These are phyloP conservation scores for Brasenia schreberi DNA, from an alignment of 164 flowering plant genomes.

Conservation along the genomic window DNA sequence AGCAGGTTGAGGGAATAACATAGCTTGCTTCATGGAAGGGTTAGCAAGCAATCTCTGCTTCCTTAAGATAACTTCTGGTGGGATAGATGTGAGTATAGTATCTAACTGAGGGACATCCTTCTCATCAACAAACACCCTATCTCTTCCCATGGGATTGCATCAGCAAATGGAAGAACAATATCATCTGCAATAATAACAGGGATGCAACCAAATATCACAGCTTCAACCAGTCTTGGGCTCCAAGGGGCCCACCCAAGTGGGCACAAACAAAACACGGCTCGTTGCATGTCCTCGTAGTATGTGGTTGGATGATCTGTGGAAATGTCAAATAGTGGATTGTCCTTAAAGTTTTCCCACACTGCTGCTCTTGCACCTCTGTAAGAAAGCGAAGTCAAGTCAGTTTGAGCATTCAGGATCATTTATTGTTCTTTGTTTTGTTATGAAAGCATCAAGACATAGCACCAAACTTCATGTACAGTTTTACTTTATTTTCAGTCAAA, in stretches of 20 bases:
- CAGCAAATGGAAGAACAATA: constrained; percentile 89
- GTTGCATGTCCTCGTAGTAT: constrained; percentile 95
- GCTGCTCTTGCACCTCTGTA: constrained; percentile 96
- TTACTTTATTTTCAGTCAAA: too few relatives aligned
- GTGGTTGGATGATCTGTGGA: constrained; percentile 96
- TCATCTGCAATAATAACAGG: constrained; percentile 97
- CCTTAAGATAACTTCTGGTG: constrained; percentile 68
- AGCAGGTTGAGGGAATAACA: constrained; percentile 85
- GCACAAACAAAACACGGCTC: constrained; percentile 88
- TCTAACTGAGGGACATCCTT: constrained; percentile 83
- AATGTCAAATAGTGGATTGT: constrained; percentile 89
- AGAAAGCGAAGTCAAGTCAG: too few relatives aligned
- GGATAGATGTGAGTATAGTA: constrained; percentile 74
- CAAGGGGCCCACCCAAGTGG: constrained; percentile 99
- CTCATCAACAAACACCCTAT: constrained; percentile 77
- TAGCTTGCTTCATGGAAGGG: constrained; percentile 86
- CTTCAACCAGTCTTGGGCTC: constrained; percentile 97
- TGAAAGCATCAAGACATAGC: too few relatives aligned
- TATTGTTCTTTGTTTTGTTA: too few relatives aligned
- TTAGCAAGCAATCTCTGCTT: constrained; percentile 86
- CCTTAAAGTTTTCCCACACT: constrained; percentile 96
- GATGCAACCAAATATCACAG: constrained; percentile 89
- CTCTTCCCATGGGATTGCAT: constrained; percentile 98
- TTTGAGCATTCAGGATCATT: too few relatives aligned
- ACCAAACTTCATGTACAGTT: too few relatives aligned